Evolutionary conservation across 352 stramenopile species (phyloP), one percentile per base, ranked within the genome.

Genomic region (Pythium coloratum): DNA sequence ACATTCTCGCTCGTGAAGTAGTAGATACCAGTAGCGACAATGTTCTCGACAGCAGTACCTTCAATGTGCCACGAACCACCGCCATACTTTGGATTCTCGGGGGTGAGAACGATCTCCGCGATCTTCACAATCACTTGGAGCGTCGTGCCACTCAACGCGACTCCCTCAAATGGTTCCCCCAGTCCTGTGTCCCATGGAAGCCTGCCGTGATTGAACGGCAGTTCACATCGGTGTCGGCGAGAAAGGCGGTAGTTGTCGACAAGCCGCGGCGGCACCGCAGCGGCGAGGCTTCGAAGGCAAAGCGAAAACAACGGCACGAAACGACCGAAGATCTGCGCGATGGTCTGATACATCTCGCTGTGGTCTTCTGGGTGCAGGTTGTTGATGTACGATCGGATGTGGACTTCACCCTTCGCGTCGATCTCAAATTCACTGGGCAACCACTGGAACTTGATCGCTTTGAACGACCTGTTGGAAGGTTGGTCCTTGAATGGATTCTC

Each of bases 51-150:
- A 28, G 63, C 55, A 1, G 67, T 73, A 36, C 71, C 71, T 60
- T 78, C 65, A 3, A 70, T 26, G 24, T 72, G 71, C 71, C 71
- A 78, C 4, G 33, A 14, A 13, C 64, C 60, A 14, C 74, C 74
- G 13, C 24, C 6, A 40, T 73, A 81, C 30, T 24, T 20, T 18
- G 71, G 71, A 2, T 65, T 70, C 2, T 74, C 58, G 2, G 74
- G 74, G 2, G 74, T 77, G 6, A 81, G 26, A 6, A 63, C 12
- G 36, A 81, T 75, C 54, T 68, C 56, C 5, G 50, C 34, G 9
- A 78, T 51, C 44, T 73, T 70, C 50, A 78, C 71, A 28, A 80
- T 74, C 12, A 80, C 73, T 36, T 78, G 70, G 20, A 66, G 47
- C 2, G 14, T 42, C 24, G 13, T 24, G 1, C 64, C 64, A 12